phyloP scores from a whole-genome alignment of 108 stramenopile genomes.

The Ochromonas danica region DNA sequence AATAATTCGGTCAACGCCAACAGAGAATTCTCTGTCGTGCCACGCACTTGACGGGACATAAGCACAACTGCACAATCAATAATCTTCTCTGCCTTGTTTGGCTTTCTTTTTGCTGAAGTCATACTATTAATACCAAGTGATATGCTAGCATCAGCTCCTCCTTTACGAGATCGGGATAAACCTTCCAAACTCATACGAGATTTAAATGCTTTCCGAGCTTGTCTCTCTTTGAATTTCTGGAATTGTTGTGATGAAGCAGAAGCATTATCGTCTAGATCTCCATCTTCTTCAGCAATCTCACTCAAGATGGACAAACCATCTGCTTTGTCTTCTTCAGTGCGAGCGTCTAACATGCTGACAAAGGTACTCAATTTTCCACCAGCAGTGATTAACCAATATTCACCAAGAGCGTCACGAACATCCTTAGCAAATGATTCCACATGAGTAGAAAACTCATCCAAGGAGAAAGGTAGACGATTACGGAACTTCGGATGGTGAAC shows the following conservation, averaged over 20 bases:
- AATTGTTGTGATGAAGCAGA: not conserved
- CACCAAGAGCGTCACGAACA: slow-evolving; percentile 50
- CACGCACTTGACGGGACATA: slow-evolving; percentile 57
- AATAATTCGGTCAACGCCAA: slow-evolving; percentile 40
- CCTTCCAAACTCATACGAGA: not conserved
- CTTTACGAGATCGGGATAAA: not conserved
- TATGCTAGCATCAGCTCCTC: not conserved
- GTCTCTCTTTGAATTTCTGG: slow-evolving; percentile 23
- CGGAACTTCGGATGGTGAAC: slow-evolving; percentile 44
- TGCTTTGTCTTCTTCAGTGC: slow-evolving; percentile 35
- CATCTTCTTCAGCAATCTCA: not conserved
- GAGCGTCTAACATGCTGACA: slow-evolving; percentile 9
- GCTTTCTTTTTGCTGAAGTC: not conserved
- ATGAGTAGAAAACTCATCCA: slow-evolving; percentile 52
- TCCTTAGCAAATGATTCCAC: slow-evolving; percentile 51
- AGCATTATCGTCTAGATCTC: slow-evolving; percentile 30
- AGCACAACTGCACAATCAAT: slow-evolving; percentile 52
- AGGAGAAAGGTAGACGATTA: slow-evolving; percentile 43
- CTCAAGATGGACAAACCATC: not conserved
- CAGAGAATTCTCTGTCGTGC: slow-evolving; percentile 35
- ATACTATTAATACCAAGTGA: not conserved
- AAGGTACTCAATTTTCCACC: slow-evolving; percentile 44
- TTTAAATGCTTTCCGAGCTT: not conserved
- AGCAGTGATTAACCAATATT: slow-evolving; percentile 52
- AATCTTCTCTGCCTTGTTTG: slow-evolving; percentile 36